Evolutionary conservation across 176 grass and related monocot species (phyloP).

Genomic region (Canna indica): DNA sequence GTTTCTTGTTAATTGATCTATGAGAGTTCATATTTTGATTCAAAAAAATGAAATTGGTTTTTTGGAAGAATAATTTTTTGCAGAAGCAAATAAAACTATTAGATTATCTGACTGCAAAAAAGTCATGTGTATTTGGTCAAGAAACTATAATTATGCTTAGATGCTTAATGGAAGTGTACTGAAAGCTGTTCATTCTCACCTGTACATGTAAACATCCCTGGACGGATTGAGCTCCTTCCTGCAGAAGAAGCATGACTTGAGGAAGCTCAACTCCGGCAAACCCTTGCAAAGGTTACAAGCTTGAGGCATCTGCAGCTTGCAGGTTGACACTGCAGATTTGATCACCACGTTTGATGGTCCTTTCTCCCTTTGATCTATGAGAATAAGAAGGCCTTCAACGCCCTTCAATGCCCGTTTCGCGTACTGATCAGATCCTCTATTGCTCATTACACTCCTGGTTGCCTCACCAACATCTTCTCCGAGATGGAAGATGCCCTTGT

Average conservation of each 20-base stretch:
- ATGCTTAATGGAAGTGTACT: no score
- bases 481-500: neutral
- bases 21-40: no score
- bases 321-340: neutral
- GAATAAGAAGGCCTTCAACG: neutral
- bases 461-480: neutral
- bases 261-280: neutral
- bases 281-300: neutral
- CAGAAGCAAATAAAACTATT: no score
- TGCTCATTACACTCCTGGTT: no score
- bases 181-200: no score
- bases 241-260: constrained; percentile 1
- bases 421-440: neutral
- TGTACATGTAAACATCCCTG: constrained; percentile 12
- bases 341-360: neutral
- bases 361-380: neutral
- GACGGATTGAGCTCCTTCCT: neutral
- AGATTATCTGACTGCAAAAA: no score
- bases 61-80: no score
- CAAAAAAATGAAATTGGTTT: no score
- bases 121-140: no score
- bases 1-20: no score
- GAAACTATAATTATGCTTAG: no score
- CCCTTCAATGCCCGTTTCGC: neutral
- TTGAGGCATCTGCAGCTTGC: no score